These are phyloP conservation scores for Neonectria ditissima DNA, from an alignment of 2,329 filamentous ascomycete genomes.

Conservation along the genomic window DNA sequence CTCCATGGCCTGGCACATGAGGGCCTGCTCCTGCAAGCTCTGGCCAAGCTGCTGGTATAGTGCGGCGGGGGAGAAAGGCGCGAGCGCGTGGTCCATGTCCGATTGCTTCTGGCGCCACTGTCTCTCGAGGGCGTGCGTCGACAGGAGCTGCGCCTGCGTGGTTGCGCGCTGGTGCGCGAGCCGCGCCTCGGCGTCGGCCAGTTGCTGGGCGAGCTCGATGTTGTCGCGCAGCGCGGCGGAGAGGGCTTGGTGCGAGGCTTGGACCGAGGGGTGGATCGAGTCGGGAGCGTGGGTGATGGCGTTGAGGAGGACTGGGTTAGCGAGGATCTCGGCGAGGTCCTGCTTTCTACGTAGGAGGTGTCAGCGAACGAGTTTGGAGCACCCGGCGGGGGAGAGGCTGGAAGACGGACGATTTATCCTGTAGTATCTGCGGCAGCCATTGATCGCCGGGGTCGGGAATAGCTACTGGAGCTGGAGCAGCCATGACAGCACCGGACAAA, in stretches of 20 bases:
- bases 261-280: constrained; percentile 78
- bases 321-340: constrained; percentile 78
- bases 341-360: constrained; percentile 68
- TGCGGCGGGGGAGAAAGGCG: constrained; percentile 86
- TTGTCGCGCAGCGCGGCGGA: constrained; percentile 77
- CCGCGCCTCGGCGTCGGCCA: constrained; percentile 69
- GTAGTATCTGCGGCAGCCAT: constrained; percentile 82
- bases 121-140: constrained; percentile 88
- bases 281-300: constrained; percentile 77
- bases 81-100: constrained; percentile 87
- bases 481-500: constrained; percentile 32
- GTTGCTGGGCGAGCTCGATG: constrained; percentile 73
- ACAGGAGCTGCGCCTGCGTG: constrained; percentile 84
- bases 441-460: constrained; percentile 72
- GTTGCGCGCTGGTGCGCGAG: constrained; percentile 72
- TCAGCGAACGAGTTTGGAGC: constrained; percentile 27
- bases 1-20: constrained; percentile 83
- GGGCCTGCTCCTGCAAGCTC: constrained; percentile 84
- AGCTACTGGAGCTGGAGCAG: constrained; percentile 51
- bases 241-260: constrained; percentile 73
- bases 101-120: constrained; percentile 90
- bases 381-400: constrained; percentile 45
- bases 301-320: constrained; percentile 73
- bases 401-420: constrained; percentile 81
- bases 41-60: constrained; percentile 85